These are phyloP conservation scores for Terfezia boudieri DNA, from an alignment of 495 filamentous ascomycete genomes.

Conservation along the genomic window DNA sequence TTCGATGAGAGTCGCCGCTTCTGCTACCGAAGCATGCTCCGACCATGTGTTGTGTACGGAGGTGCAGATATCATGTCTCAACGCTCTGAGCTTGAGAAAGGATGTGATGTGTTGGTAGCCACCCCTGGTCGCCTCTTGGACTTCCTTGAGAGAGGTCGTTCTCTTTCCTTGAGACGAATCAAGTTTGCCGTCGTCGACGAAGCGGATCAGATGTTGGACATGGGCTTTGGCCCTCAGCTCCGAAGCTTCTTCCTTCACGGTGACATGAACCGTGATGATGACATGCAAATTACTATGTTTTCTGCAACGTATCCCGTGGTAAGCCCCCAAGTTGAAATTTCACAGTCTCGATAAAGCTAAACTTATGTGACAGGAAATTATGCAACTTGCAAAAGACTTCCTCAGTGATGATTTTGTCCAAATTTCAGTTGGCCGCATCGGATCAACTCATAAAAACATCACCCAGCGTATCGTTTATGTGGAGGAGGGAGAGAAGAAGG, in stretches of 20 bases:
- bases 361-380: constrained; percentile 30
- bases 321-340: not conserved
- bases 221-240: constrained; percentile 24
- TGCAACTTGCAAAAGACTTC: constrained; percentile 50
- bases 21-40: constrained; percentile 83
- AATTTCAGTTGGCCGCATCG: constrained; percentile 65
- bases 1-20: constrained; percentile 81
- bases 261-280: constrained; percentile 48
- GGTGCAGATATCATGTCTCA: constrained; percentile 48
- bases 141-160: constrained; percentile 45
- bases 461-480: constrained; percentile 46
- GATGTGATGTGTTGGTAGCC: constrained; percentile 74
- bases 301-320: constrained; percentile 54
- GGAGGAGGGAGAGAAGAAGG: constrained; percentile 37
- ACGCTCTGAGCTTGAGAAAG: constrained; percentile 45
- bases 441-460: constrained; percentile 57
- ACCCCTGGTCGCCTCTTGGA: constrained; percentile 72
- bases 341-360: not conserved
- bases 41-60: constrained; percentile 79
- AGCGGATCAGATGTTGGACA: constrained; percentile 70
- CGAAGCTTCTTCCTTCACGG: constrained; percentile 14
- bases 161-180: constrained; percentile 45
- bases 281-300: constrained; percentile 75
- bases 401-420: constrained; percentile 49
- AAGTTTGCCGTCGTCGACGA: constrained; percentile 81